Base-by-base conservation (phyloP, 108 stramenopile genomes). In the Phaeodactylum tricornutum region DNA sequence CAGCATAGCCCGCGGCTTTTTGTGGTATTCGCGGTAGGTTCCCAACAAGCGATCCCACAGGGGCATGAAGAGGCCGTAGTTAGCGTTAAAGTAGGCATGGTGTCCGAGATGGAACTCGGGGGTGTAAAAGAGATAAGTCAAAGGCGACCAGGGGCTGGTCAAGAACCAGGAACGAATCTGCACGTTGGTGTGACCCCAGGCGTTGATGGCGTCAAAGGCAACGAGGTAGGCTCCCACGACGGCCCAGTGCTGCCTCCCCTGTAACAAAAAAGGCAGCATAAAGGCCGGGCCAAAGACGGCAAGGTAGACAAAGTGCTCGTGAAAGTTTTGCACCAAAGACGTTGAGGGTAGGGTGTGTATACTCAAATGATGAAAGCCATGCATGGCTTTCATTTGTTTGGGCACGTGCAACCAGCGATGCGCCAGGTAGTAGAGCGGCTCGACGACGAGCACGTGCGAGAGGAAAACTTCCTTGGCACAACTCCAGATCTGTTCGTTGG, bases 81-180 rank as follows among this genome's bases (percentile, higher is more conserved):
- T 79, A 2, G 77, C 73, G 24, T 67, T 47, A 53, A 79, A 79
- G 61, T 71, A 79, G 16, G 72, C 72, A 55, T 79, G 77, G 47
- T 79, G 77, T 12, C 77, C 77, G 29, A 79, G 63, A 53, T 79
- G 77, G 29, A 72, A 79, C 43, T 79, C 77, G n/a, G 77, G 77
- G 4, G 77, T 79, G 55, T 79, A 79, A 45, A 79, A 75, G 27
- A 79, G 32, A 34, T 79, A 79, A 35, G 66, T 67, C 25, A 79
- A 59, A 2, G 77, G 77, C 27, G 70, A 72, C 36, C 64, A 79
- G 56, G 69, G 73, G 63, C 60, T 57, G 2, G 71, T 75, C 20
- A 71, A 75, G 38, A 71, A 53, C n/a, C 58, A 59, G 49, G 69
- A 55, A 29, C 71, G 58, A 24, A 72, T 61, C 21, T 56, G 57